Percentiles rank a stretch among this genome's conserved stretches.
Conservation (phyloP, 371 early-diverging fungal species). For the Mortierella sp. region DNA sequence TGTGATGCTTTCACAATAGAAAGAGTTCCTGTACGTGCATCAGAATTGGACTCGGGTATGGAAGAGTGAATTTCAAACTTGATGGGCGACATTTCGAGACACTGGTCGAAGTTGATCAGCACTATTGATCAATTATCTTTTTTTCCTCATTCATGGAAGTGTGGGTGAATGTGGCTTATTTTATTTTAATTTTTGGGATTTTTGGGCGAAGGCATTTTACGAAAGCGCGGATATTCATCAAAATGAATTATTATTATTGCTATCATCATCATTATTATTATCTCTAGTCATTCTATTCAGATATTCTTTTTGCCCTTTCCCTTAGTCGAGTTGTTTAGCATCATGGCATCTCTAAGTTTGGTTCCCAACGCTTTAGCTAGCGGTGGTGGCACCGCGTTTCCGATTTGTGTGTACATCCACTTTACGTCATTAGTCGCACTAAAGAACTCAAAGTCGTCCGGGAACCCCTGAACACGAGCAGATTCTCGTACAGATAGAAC, state of each 20-base stretch:
- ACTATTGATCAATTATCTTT: too few species aligned
- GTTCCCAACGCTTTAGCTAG: slow-evolving; percentile 64
- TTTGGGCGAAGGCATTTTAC: background rate
- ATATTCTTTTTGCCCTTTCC: background rate
- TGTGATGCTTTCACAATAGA: slow-evolving; percentile 9
- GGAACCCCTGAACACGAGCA: slow-evolving; percentile 76
- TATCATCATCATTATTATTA: too few species aligned
- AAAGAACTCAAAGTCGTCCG: slow-evolving; percentile 66
- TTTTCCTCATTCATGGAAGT: too few species aligned
- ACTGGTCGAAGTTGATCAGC: too few species aligned
- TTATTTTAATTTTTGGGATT: background rate
- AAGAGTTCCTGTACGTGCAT: slow-evolving; percentile 32
- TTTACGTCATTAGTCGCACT: slow-evolving; percentile 41
- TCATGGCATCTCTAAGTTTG: slow-evolving; percentile 59
- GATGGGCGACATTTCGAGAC: slow-evolving; percentile 11
- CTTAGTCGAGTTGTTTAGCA: slow-evolving; percentile 26
- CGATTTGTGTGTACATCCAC: slow-evolving; percentile 59
- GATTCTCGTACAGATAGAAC: slow-evolving; percentile 68
- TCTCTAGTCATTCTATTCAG: too few species aligned
- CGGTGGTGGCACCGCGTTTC: slow-evolving; percentile 75
- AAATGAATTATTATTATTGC: too few species aligned
- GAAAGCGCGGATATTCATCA: too few species aligned
- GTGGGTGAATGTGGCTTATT: background rate
- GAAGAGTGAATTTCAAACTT: slow-evolving; percentile 8
- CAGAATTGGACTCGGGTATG: background rate